These are phyloP conservation scores for Wickerhamiella siamensis DNA, from an alignment of 805 yeast genomes.

Conservation along the genomic window DNA sequence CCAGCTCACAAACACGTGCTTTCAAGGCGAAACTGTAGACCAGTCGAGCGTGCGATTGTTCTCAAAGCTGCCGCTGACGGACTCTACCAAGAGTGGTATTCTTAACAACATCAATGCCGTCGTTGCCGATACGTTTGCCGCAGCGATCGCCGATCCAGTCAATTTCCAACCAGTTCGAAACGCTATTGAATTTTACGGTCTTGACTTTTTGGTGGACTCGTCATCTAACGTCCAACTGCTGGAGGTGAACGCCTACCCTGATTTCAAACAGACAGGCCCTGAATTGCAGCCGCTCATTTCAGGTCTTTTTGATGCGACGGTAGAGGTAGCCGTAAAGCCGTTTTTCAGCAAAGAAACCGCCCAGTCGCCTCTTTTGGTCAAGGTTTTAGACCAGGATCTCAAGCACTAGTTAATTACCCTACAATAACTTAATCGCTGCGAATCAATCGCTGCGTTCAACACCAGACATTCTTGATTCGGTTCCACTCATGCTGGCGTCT, in stretches of 20 bases:
- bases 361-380: neutral
- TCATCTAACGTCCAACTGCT: conserved; percentile 40
- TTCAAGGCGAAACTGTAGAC: conserved; percentile 41
- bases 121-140: conserved; percentile 70
- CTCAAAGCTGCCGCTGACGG: conserved; percentile 36
- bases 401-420: neutral
- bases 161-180: conserved; percentile 71
- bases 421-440: neutral
- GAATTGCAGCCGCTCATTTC: conserved; percentile 51
- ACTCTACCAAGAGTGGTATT: conserved; percentile 29
- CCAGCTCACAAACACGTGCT: conserved; percentile 88
- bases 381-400: neutral
- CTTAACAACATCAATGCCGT: conserved; percentile 43
- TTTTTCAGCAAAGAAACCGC: conserved; percentile 17
- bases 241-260: conserved; percentile 91
- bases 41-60: conserved; percentile 46
- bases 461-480: neutral
- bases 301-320: conserved; percentile 48
- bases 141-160: conserved; percentile 62
- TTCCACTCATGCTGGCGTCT: neutral
- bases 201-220: conserved; percentile 69
- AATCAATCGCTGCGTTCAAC: conserved; percentile 4
- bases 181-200: conserved; percentile 77
- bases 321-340: conserved; percentile 36
- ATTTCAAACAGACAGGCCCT: conserved; percentile 88